Evolutionary conservation across 1,284 basidiomycete species (phyloP).

Genomic region (Somion occarium): DNA sequence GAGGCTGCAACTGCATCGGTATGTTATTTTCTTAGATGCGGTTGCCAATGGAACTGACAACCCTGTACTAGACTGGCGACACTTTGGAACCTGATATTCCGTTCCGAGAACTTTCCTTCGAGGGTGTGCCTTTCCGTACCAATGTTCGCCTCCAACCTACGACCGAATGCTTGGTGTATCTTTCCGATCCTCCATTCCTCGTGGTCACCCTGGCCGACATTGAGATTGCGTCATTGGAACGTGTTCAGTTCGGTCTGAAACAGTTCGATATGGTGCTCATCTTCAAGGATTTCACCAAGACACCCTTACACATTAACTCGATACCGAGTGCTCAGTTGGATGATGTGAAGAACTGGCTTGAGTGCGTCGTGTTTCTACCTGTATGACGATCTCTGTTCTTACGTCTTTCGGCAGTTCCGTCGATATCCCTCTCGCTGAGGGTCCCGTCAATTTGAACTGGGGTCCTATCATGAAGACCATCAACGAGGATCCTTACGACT

Average conservation of each 20-base stretch:
- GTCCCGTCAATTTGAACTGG: constrained; percentile 98
- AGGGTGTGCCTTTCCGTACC: constrained; percentile 94
- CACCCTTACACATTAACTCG: constrained; percentile 92
- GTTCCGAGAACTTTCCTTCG: constrained; percentile 96
- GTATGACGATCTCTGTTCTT: constrained; percentile 11
- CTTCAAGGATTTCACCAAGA: constrained; percentile 92
- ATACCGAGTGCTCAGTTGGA: constrained; percentile 90
- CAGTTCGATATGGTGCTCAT: constrained; percentile 98
- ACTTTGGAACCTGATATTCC: constrained; percentile 93
- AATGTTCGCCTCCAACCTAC: constrained; percentile 95
- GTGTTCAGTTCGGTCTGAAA: constrained; percentile 94
- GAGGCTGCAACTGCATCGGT: constrained; percentile 78
- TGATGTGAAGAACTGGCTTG: constrained; percentile 97
- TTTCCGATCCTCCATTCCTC: constrained; percentile 94
- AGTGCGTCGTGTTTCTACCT: constrained; percentile 53
- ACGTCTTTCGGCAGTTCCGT: constrained; percentile 62
- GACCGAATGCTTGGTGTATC: constrained; percentile 94
- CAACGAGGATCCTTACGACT: constrained; percentile 93
- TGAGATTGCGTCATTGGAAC: constrained; percentile 95
- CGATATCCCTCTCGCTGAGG: constrained; percentile 94
- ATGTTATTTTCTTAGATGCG: too few species aligned
- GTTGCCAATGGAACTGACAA: too few species aligned
- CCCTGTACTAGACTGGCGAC: constrained; percentile 59
- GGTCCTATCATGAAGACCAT: constrained; percentile 96
- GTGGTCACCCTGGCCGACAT: constrained; percentile 94